These are phyloP conservation scores for Triticum turgidum DNA, from an alignment of 176 grass and related monocot species.

Conservation along the genomic window DNA sequence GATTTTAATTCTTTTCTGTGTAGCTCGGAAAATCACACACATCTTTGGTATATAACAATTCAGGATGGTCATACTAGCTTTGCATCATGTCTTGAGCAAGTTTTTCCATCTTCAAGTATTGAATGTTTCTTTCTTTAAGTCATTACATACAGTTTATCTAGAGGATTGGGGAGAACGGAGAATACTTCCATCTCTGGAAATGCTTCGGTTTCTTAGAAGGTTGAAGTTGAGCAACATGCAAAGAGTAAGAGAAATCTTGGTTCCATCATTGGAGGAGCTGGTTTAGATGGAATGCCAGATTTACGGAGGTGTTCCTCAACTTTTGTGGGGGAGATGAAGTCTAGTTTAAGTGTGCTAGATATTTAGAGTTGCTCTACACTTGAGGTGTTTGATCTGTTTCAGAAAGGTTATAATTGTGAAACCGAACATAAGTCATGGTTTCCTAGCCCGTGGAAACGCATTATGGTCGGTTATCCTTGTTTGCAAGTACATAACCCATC, in stretches of 20 bases:
- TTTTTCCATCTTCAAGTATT: background rate
- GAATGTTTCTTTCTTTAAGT: background rate
- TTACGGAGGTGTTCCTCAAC: background rate
- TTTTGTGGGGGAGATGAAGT: background rate
- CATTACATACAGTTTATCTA: background rate
- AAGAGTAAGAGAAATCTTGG: background rate
- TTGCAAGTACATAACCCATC: background rate
- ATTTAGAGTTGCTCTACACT: background rate
- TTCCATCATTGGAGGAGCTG: conserved; percentile 28
- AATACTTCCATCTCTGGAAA: background rate
- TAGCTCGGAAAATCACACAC: no score
- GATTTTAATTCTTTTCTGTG: no score
- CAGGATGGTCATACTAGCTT: no score
- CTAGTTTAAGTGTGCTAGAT: background rate
- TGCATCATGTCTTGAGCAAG: no score
- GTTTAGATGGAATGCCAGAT: background rate
- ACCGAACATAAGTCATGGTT: no score
- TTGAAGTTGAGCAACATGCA: background rate
- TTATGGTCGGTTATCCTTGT: background rate
- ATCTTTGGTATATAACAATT: no score
- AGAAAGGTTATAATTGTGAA: background rate
- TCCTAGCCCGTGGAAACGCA: no score
- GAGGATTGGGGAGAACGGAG: background rate
- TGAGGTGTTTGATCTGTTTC: conserved; percentile 1
- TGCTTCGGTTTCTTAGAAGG: background rate